Evolutionary conservation across 768 basidiomycete genomes (phyloP).

Genomic region (Tulasnella sp.): DNA sequence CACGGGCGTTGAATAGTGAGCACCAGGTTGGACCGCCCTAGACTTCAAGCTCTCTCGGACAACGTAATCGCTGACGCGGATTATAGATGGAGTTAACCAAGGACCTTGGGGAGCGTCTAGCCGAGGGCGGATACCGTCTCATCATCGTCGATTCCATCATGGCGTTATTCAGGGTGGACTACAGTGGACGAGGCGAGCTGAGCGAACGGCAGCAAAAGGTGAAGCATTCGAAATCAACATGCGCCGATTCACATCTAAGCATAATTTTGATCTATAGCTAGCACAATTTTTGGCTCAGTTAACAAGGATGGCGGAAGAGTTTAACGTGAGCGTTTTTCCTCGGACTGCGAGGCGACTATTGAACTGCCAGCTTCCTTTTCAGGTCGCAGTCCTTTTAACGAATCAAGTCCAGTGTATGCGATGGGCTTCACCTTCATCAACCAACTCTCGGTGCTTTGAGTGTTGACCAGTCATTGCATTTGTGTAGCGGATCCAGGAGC

Average conservation of each 20-base stretch:
- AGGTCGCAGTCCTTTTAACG: constrained; percentile 84
- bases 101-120: constrained; percentile 81
- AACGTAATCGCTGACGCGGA: neutral
- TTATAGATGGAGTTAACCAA: constrained; percentile 81
- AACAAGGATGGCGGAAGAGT: constrained; percentile 88
- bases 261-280: neutral
- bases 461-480: neutral
- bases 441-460: neutral
- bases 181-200: constrained; percentile 86
- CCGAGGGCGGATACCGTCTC: constrained; percentile 52
- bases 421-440: neutral
- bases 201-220: constrained; percentile 93
- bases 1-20: constrained; percentile 87
- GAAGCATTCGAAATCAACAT: constrained; percentile 11
- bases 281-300: constrained; percentile 64
- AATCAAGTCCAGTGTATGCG: constrained; percentile 84
- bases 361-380: constrained; percentile 28
- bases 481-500: constrained; percentile 84
- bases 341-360: neutral
- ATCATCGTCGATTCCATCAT: constrained; percentile 96
- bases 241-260: neutral
- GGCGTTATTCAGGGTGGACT: constrained; percentile 94
- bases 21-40: constrained; percentile 59
- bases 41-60: neutral
- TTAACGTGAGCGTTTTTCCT: constrained; percentile 53